phyloP scores from a whole-genome alignment of 495 filamentous ascomycete genomes.

The Talaromyces ruber region DNA sequence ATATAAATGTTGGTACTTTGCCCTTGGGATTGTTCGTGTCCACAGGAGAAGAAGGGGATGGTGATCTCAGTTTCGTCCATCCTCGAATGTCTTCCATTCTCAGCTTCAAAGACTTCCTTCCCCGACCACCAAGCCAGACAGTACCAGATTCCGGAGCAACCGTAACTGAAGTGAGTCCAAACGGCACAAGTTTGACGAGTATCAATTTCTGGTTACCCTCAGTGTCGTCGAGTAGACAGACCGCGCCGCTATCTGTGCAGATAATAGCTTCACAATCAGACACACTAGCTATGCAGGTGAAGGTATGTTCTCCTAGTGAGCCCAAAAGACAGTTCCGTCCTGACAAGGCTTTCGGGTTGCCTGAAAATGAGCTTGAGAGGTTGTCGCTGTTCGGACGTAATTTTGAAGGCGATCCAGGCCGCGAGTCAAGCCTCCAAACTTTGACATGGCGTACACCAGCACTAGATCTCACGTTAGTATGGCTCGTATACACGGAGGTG shows the following conservation, averaged over 20 bases:
- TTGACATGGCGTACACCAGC: slow-evolving; percentile 89
- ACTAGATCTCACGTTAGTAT: slow-evolving; percentile 24
- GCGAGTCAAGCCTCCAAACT: slow-evolving; percentile 68
- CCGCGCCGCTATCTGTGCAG: slow-evolving; percentile 37
- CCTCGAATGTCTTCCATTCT: slow-evolving; percentile 29
- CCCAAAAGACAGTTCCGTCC: slow-evolving; percentile 53
- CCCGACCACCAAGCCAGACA: slow-evolving; percentile 49
- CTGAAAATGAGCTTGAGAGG: slow-evolving; percentile 25
- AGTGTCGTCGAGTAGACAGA: slow-evolving; percentile 62
- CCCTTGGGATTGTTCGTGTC: slow-evolving; percentile 8
- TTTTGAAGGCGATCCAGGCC: slow-evolving; percentile 38
- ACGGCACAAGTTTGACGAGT: slow-evolving; percentile 24
- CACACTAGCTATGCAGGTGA: slow-evolving; percentile 68
- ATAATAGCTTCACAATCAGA: slow-evolving; percentile 48
- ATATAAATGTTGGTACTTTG: slow-evolving; percentile 37
- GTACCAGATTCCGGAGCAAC: slow-evolving; percentile 41
- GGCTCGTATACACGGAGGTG: background rate
- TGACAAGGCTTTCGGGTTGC: slow-evolving; percentile 45
- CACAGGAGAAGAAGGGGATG: slow-evolving; percentile 17
- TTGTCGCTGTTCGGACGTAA: slow-evolving; percentile 34
- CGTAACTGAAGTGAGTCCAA: slow-evolving; percentile 41
- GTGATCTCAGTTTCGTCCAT: slow-evolving; percentile 12
- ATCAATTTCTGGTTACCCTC: slow-evolving; percentile 59
- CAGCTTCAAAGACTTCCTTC: slow-evolving; percentile 28
- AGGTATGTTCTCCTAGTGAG: slow-evolving; percentile 66